Percentiles rank a stretch among this genome's conserved stretches.
phyloP scores from a whole-genome alignment of 768 basidiomycete species.

The Austroboletus eburneus region DNA sequence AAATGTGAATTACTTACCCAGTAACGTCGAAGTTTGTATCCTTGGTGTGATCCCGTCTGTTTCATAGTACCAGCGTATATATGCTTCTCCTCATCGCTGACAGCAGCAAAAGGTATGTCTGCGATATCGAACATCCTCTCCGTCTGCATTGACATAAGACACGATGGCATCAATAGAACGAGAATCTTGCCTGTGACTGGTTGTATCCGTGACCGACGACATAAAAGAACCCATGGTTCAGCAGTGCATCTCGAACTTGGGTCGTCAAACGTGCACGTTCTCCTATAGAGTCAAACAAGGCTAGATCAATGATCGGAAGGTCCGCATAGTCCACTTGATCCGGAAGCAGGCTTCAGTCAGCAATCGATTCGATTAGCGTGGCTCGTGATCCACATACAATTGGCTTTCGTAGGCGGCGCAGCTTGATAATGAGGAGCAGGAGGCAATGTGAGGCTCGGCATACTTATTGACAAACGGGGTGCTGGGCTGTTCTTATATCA shows the following conservation, averaged over 20 bases:
- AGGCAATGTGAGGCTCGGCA: no score
- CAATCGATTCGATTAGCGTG: no score
- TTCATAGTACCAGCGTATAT: slow-evolving; percentile 38
- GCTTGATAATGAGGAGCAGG: no score
- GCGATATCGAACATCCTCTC: slow-evolving; percentile 48
- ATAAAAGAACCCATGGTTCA: slow-evolving; percentile 40
- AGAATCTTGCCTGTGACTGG: slow-evolving; percentile 32
- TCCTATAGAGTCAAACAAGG: slow-evolving; percentile 35
- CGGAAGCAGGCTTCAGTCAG: no score
- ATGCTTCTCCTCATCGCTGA: slow-evolving; percentile 41
- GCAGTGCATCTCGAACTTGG: slow-evolving; percentile 45
- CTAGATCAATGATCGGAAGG: slow-evolving; percentile 49
- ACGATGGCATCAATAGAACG: background rate
- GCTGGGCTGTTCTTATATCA: no score
- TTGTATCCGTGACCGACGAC: slow-evolving; percentile 37
- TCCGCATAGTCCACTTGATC: slow-evolving; percentile 44
- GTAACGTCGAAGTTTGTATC: slow-evolving; percentile 49
- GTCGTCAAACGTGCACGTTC: slow-evolving; percentile 35
- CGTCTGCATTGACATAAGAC: slow-evolving; percentile 36
- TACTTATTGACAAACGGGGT: no score
- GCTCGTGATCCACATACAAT: no score
- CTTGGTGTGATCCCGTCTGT: slow-evolving; percentile 45
- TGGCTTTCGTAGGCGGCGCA: no score
- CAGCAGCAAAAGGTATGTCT: slow-evolving; percentile 40
- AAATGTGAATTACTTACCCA: slow-evolving; percentile 33